Conservation (phyloP, 306 rosid species). For the Quercus rubra region DNA sequence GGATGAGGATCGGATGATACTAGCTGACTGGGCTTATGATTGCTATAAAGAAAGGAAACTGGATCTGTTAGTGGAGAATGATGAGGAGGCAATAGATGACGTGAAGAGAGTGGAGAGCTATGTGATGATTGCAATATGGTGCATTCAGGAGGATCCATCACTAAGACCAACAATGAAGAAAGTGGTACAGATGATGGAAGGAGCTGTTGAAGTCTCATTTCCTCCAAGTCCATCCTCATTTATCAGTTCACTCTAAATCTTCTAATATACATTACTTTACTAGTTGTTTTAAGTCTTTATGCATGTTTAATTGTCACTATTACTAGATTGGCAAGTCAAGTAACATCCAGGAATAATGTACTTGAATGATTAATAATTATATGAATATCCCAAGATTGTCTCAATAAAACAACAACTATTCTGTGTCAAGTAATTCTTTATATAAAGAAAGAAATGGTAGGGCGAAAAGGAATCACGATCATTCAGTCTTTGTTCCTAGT, state of each 20-base stretch:
- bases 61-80: constrained; percentile 2
- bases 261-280: fast-evolving
- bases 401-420: too few species aligned
- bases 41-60: constrained; percentile 16
- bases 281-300: too few species aligned
- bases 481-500: too few species aligned
- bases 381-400: too few species aligned
- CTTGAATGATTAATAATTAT: too few species aligned
- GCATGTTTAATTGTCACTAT: too few species aligned
- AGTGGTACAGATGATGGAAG: constrained; percentile 37
- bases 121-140: constrained; percentile 35
- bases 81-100: constrained; percentile 5
- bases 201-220: constrained; percentile 11
- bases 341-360: too few species aligned
- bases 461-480: too few species aligned
- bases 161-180: constrained; percentile 35
- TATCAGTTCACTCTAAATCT: neutral
- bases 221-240: constrained; percentile 21
- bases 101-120: constrained; percentile 13
- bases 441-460: too few species aligned
- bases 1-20: constrained; percentile 14
- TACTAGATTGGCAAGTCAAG: too few species aligned
- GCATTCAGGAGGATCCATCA: constrained; percentile 39
- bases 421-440: too few species aligned
- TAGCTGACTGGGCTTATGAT: constrained; percentile 36